Base-by-base conservation (phyloP, 2,329 filamentous ascomycete species). In the Bisporella sp. region DNA sequence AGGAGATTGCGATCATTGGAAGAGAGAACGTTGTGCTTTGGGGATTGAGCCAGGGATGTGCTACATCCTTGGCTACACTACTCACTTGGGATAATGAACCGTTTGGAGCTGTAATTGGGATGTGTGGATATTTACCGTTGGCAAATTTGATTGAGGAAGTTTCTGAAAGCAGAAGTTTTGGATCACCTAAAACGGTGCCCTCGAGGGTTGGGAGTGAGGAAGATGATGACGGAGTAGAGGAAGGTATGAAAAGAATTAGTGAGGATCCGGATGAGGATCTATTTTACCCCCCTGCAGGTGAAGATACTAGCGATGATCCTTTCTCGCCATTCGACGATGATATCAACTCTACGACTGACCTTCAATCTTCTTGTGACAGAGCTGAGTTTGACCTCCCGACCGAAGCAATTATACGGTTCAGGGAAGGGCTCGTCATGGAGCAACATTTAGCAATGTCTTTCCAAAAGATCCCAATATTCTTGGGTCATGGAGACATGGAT, bases 31-130 rank as follows among this genome's bases (percentile, higher is more conserved):
- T 79, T 0, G 60, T 77, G 1, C 53, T 81, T 0, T 71, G 73
- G 39, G 77, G 77, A 0, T 60, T 79, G 13, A 80, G 78, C 45
- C 77, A 80, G 54, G 78, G 77, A 0, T 76, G 74, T 54, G 76
- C 76, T 3, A 71, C 72, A 41, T 62, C 68, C 0, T 52, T 80
- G 51, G 58, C 68, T 13, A 64, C 70, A 7, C 54, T 71, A 50
- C 50, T 80, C 49, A 61, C 72, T 2, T 75, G 73, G 72, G 64
- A 71, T 7, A 71, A 68, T 0, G 58, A 60, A 12, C 47, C 62
- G 2, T 51, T 76, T 32, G 72, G 64, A 0, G 73, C 60, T 0
- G 56, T 64, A 9, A 60, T 74, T 5, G 71, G 69, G 0, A 70
- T 77, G 68, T 71, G 71, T 49, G 72, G 72, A 0, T 75, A 68